A percentile compares a stretch with the other conserved stretches of the same genome.
These are phyloP conservation scores for Aspergillus texensis DNA, from an alignment of 2,329 filamentous ascomycete genomes.

Conservation along the genomic window DNA sequence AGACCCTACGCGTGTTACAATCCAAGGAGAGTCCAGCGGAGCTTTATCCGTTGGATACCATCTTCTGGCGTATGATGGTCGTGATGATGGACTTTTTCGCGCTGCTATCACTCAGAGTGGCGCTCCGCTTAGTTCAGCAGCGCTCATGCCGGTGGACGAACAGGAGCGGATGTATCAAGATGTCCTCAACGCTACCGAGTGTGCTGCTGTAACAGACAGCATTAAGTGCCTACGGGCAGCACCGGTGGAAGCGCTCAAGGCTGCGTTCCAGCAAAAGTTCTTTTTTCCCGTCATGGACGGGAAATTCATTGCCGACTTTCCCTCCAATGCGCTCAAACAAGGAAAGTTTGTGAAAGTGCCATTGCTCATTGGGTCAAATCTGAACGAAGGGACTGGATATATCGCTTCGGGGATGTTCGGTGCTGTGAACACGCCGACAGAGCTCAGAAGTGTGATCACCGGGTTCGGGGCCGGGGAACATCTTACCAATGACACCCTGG, in stretches of 20 bases:
- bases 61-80: slow-evolving; percentile 26
- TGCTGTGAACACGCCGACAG: background rate
- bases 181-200: slow-evolving; percentile 14
- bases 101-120: slow-evolving; percentile 25
- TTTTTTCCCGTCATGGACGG: slow-evolving; percentile 16
- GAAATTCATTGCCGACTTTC: slow-evolving; percentile 1
- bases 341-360: slow-evolving; percentile 12
- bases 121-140: slow-evolving; percentile 4
- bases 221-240: slow-evolving; percentile 13
- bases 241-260: slow-evolving; percentile 6
- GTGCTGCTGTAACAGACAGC: background rate
- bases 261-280: slow-evolving; percentile 2
- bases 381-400: slow-evolving; percentile 13
- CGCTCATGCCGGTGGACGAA: slow-evolving; percentile 4
- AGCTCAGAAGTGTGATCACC: background rate
- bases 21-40: slow-evolving; percentile 21
- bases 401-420: background rate
- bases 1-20: slow-evolving; percentile 17
- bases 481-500: background rate
- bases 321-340: background rate
- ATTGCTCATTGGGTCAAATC: slow-evolving; percentile 15
- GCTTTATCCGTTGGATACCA: slow-evolving; percentile 22
- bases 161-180: slow-evolving; percentile 10
- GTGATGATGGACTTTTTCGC: slow-evolving; percentile 26
- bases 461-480: background rate